Percentiles rank a stretch among this genome's conserved stretches.
These are phyloP conservation scores for Cutaneotrichosporon arboriforme DNA, from an alignment of 1,284 basidiomycete species.

Conservation along the genomic window DNA sequence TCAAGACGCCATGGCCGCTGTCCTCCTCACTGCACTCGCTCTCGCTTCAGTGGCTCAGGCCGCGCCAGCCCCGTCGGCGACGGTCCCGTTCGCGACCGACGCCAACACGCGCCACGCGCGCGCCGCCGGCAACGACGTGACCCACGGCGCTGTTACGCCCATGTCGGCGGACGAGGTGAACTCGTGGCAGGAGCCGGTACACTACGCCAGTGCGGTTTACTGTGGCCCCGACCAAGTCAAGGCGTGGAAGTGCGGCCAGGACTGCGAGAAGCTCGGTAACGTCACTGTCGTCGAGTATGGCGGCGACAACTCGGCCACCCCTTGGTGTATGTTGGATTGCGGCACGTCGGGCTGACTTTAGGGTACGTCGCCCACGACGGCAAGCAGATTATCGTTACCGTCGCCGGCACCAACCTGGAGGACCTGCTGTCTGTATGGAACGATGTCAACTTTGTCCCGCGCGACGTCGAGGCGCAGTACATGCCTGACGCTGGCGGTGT, in stretches of 20 bases:
- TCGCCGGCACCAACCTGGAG: slow-evolving; percentile 25
- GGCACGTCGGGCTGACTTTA: background rate
- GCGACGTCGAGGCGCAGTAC: background rate
- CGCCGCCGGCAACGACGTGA: no score
- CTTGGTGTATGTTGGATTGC: background rate
- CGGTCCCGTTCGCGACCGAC: no score
- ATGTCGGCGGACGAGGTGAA: no score
- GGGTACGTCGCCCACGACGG: slow-evolving; percentile 12
- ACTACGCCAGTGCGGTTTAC: background rate
- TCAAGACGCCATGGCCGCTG: no score
- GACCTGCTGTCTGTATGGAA: slow-evolving; percentile 9
- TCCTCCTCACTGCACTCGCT: no score
- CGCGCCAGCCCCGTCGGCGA: no score
- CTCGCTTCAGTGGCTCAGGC: no score
- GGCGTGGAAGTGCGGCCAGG: background rate
- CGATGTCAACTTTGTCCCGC: slow-evolving; percentile 14
- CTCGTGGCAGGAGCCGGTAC: no score
- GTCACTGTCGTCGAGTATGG: background rate
- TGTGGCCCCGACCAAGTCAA: background rate
- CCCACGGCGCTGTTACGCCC: no score
- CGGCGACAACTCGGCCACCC: background rate
- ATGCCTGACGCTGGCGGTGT: slow-evolving; percentile 18
- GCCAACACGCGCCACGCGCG: no score
- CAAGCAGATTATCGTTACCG: slow-evolving; percentile 15
- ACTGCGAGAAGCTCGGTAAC: background rate